Conservation (phyloP, 306 rosid genomes). For the Astragalus membranaceus region DNA sequence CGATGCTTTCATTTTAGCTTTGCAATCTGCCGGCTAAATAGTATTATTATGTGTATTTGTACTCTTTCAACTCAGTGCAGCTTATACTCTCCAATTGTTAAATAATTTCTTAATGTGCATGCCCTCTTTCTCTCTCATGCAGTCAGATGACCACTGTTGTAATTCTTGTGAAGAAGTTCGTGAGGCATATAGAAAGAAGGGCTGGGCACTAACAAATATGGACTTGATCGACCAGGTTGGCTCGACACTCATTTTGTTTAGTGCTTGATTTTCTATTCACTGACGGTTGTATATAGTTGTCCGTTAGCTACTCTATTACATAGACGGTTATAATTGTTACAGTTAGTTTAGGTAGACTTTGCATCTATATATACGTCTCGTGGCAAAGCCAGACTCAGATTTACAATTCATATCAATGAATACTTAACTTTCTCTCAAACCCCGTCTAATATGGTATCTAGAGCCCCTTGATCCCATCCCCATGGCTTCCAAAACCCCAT, state of each 20-base stretch:
- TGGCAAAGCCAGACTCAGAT: too few species aligned
- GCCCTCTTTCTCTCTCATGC: conserved; percentile 25
- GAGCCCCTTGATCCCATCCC: too few species aligned
- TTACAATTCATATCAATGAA: too few species aligned
- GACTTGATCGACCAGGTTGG: conserved; percentile 91
- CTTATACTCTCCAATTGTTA: not conserved
- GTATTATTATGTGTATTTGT: not conserved
- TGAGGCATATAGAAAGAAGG: conserved; percentile 85
- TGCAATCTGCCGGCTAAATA: conserved; percentile 1
- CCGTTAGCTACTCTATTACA: not conserved
- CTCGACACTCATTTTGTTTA: not conserved
- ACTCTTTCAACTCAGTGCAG: not conserved
- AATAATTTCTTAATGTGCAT: conserved; percentile 12
- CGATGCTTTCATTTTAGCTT: not conserved
- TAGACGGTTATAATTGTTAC: not conserved
- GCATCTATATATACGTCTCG: too few species aligned
- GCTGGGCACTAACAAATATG: conserved; percentile 75
- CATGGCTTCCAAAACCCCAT: too few species aligned
- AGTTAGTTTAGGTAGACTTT: not conserved
- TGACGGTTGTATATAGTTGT: not conserved
- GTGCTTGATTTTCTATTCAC: not conserved
- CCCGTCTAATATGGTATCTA: too few species aligned
- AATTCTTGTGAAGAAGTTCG: conserved; percentile 89
- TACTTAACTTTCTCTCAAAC: too few species aligned
- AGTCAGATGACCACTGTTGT: conserved; percentile 86